Percentiles rank a stretch among this genome's conserved stretches.
Evolutionary conservation across 768 basidiomycete species (phyloP).

Genomic region (Termitomyces sp.): DNA sequence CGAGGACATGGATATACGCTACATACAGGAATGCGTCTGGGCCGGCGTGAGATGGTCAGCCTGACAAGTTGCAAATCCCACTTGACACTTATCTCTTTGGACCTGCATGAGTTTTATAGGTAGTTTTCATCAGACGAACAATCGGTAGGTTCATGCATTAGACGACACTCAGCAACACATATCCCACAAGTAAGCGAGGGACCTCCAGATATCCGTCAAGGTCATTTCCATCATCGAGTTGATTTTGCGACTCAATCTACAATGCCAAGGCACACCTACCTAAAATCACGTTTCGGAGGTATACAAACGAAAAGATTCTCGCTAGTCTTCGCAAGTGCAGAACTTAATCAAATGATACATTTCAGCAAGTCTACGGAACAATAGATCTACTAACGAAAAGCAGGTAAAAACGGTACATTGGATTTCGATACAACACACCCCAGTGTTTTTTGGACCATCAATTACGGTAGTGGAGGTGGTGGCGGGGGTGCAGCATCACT

Average conservation of each 20-base stretch:
- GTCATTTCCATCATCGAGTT: not conserved
- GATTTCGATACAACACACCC: not conserved
- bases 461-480: not conserved
- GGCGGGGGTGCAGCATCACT: constrained; percentile 4
- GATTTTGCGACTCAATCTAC: not conserved
- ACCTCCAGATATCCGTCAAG: not conserved
- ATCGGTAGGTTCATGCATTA: not conserved
- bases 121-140: not conserved
- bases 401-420: not conserved
- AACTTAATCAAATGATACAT: constrained; percentile 2
- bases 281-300: too few species aligned
- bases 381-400: constrained; percentile 2
- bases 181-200: not conserved
- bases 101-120: too few species aligned
- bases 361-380: constrained; percentile 3
- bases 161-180: not conserved
- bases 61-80: not conserved
- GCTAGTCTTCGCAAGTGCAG: not conserved
- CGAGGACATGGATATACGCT: not conserved
- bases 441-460: not conserved
- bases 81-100: not conserved
- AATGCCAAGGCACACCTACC: too few species aligned
- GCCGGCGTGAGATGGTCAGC: not conserved
- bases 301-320: too few species aligned
- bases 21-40: not conserved